Evolutionary conservation across 1,284 basidiomycete species (phyloP).

Genomic region (Coriolopsis trogii): DNA sequence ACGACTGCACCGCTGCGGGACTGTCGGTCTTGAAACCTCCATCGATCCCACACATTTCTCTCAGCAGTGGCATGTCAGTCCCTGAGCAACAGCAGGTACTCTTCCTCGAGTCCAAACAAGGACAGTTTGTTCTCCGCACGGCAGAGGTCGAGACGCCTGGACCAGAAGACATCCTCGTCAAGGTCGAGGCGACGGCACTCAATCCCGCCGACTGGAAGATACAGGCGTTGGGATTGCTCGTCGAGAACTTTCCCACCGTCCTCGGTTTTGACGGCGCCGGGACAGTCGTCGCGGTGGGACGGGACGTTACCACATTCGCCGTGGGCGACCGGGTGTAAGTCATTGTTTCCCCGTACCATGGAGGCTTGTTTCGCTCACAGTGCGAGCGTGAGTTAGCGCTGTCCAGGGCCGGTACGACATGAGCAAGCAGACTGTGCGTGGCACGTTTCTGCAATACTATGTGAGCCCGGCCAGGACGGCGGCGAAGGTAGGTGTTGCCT

Average conservation of each 20-base stretch:
- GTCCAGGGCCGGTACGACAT: constrained; percentile 24
- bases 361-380: background rate
- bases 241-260: constrained; percentile 41
- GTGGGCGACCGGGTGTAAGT: constrained; percentile 45
- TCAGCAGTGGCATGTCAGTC: background rate
- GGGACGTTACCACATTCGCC: constrained; percentile 36
- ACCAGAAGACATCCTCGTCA: constrained; percentile 44
- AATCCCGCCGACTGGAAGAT: constrained; percentile 48
- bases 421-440: constrained; percentile 30
- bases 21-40: too few relatives aligned
- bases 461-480: constrained; percentile 29
- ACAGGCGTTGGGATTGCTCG: constrained; percentile 33
- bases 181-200: constrained; percentile 41
- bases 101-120: constrained; percentile 24
- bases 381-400: constrained; percentile 17
- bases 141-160: constrained; percentile 34
- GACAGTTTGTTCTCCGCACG: constrained; percentile 27
- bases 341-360: too few relatives aligned
- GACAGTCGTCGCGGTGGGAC: constrained; percentile 41
- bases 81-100: constrained; percentile 31
- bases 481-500: constrained; percentile 23
- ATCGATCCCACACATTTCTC: too few relatives aligned
- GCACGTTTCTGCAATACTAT: constrained; percentile 36
- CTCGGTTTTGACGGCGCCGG: constrained; percentile 51
- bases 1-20: too few relatives aligned